Evolutionary conservation across 148 eudicot species (phyloP).

Genomic region (Fallopia convolvulus): DNA sequence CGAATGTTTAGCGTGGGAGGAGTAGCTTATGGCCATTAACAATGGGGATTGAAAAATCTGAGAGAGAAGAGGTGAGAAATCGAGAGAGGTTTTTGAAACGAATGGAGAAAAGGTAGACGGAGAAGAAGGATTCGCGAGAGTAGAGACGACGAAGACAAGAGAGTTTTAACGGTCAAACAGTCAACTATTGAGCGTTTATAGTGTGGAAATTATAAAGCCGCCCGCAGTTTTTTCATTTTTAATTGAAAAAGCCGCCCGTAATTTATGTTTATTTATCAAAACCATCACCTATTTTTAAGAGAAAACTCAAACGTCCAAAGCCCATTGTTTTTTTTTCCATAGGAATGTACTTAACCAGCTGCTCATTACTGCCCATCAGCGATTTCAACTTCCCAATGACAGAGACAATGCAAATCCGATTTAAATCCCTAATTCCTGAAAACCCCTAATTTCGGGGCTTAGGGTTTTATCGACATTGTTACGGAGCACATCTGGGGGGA

Average conservation of each 20-base stretch:
- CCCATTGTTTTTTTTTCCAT: neutral
- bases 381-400: too few relatives aligned
- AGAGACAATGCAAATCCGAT: too few relatives aligned
- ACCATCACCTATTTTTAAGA: neutral
- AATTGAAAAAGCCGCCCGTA: too few relatives aligned
- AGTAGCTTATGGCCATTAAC: constrained; percentile 7
- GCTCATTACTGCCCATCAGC: too few relatives aligned
- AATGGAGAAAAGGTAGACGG: neutral
- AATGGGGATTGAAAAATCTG: neutral
- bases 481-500: too few relatives aligned
- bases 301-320: neutral
- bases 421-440: too few relatives aligned
- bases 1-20: neutral
- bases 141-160: neutral
- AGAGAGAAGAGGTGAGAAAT: neutral
- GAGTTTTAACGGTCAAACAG: neutral
- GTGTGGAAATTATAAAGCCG: too few relatives aligned
- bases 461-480: too few relatives aligned
- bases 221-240: neutral
- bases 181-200: neutral
- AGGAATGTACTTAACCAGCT: too few relatives aligned
- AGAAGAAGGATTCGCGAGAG: neutral
- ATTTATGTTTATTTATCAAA: neutral
- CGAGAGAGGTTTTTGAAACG: neutral
- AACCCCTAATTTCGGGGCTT: too few relatives aligned